phyloP scores from a whole-genome alignment of 305 asterid genomes.

The Fraxinus nigra region DNA sequence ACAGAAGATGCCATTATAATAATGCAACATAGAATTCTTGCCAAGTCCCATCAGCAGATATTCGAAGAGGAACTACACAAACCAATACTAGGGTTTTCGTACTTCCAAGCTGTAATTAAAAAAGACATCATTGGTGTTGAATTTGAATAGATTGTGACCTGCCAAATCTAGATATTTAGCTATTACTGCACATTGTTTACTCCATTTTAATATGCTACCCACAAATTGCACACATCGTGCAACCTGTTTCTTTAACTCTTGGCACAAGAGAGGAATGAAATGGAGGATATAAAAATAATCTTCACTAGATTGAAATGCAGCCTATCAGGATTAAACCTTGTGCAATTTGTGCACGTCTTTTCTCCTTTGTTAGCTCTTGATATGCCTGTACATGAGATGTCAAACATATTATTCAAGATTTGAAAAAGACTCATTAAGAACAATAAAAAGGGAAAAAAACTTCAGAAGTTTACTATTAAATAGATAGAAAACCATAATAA shows the following conservation, averaged over 20 bases:
- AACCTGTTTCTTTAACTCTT: not conserved
- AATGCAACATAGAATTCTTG: slow-evolving; percentile 9
- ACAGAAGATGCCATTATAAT: not conserved
- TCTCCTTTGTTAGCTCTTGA: slow-evolving; percentile 86
- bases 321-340: slow-evolving; percentile 52
- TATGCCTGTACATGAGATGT: slow-evolving; percentile 56
- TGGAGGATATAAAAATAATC: not conserved
- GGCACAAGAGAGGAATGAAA: not conserved
- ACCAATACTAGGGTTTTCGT: not conserved
- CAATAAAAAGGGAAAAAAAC: not conserved
- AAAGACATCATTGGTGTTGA: not conserved
- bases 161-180: not conserved
- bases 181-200: not conserved
- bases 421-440: not conserved
- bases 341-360: slow-evolving; percentile 78
- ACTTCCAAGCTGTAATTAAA: not conserved
- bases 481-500: not conserved
- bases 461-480: not conserved
- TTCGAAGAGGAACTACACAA: not conserved
- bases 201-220: not conserved
- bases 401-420: slow-evolving; percentile 12
- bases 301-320: not conserved
- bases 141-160: not conserved
- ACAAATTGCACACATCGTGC: not conserved
- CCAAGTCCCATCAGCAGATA: slow-evolving; percentile 18